phyloP scores from a whole-genome alignment of 1,139 yeast species.

The Ogataea hybrid region DNA sequence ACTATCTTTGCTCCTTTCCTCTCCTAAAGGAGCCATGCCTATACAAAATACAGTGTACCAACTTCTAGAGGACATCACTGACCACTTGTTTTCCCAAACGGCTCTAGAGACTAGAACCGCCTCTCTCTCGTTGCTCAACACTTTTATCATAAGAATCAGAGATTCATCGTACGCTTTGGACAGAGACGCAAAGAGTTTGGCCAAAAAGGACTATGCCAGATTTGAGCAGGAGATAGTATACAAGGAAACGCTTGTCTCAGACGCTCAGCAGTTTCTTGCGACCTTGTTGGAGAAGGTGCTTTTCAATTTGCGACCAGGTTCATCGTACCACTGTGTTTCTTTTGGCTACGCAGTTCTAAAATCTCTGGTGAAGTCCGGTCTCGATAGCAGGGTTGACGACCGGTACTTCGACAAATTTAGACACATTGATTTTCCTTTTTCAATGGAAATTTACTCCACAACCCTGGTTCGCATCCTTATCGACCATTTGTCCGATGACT shows the following conservation, averaged over 20 bases:
- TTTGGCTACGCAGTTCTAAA: constrained; percentile 50
- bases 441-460: constrained; percentile 40
- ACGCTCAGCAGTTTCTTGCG: constrained; percentile 40
- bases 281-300: constrained; percentile 36
- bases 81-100: constrained; percentile 55
- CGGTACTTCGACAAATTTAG: constrained; percentile 39
- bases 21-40: constrained; percentile 60
- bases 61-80: constrained; percentile 42
- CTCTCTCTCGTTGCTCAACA: constrained; percentile 57
- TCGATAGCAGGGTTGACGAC: constrained; percentile 45
- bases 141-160: constrained; percentile 59
- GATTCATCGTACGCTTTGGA: constrained; percentile 61
- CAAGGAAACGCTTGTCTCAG: constrained; percentile 30
- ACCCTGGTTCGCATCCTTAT: constrained; percentile 47
- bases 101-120: constrained; percentile 68
- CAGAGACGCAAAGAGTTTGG: constrained; percentile 45
- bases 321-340: constrained; percentile 62
- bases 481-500: constrained; percentile 65
- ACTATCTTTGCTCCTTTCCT: constrained; percentile 57
- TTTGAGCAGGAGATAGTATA: constrained; percentile 36
- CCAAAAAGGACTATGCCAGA: constrained; percentile 32
- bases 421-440: constrained; percentile 45
- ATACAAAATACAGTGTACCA: constrained; percentile 46
- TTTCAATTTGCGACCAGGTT: constrained; percentile 53
- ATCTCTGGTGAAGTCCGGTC: constrained; percentile 51